Evolutionary conservation across 257 asterid genomes (phyloP).

Genomic region (Scutellaria barbata): DNA sequence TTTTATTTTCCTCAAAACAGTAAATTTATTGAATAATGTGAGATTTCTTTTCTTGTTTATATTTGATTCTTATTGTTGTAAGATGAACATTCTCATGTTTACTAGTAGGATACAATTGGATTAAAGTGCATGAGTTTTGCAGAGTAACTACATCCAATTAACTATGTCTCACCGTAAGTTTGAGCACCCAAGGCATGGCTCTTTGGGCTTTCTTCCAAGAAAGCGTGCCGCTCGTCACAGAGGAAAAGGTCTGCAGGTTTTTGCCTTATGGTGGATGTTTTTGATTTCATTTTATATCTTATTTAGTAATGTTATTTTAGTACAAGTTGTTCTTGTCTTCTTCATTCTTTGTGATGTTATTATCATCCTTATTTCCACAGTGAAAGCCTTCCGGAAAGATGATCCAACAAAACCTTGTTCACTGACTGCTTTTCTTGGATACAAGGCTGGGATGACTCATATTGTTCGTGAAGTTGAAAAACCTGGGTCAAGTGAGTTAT

Average conservation of each 20-base stretch:
- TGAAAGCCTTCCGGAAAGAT: constrained; percentile 85
- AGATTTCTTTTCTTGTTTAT: background rate
- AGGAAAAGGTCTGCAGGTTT: constrained; percentile 71
- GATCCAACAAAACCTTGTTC: constrained; percentile 64
- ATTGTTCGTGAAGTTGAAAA: constrained; percentile 86
- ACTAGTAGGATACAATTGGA: background rate
- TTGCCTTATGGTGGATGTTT: background rate
- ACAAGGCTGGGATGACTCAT: constrained; percentile 94
- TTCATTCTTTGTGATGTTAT: background rate
- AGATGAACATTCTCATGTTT: background rate
- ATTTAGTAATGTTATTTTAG: background rate
- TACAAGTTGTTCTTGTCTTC: no score
- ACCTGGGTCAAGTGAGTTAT: constrained; percentile 82
- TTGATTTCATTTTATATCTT: background rate
- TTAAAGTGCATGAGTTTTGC: constrained; percentile 45
- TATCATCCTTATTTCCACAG: constrained; percentile 43
- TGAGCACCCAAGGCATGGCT: constrained; percentile 95
- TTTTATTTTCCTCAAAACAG: background rate
- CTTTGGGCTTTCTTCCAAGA: constrained; percentile 87
- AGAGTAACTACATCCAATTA: constrained; percentile 33
- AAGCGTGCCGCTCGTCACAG: constrained; percentile 77
- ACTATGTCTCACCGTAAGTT: constrained; percentile 88
- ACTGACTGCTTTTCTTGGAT: constrained; percentile 79
- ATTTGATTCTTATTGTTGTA: background rate
- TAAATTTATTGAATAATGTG: background rate